phyloP scores from a whole-genome alignment of 352 stramenopile species.

The Globisporangium alternatum region DNA sequence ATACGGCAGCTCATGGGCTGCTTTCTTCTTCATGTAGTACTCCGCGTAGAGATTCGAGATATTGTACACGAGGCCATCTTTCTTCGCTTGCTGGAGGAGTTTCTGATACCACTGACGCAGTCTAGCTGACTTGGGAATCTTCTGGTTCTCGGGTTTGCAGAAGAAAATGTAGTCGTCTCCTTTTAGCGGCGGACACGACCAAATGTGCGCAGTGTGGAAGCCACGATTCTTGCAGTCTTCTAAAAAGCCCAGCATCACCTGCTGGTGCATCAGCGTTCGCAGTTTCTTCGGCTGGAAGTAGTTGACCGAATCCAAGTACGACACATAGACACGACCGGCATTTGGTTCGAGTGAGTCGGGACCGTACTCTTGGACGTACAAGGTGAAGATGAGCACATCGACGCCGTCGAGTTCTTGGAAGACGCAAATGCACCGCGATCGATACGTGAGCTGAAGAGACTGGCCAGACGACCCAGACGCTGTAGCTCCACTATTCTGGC shows the following conservation, averaged over 20 bases:
- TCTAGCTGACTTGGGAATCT: conserved; percentile 85
- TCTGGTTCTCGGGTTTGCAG: conserved; percentile 89
- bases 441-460: conserved; percentile 77
- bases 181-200: conserved; percentile 87
- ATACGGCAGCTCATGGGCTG: conserved; percentile 93
- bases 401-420: conserved; percentile 89
- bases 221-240: conserved; percentile 86
- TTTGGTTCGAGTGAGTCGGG: conserved; percentile 73
- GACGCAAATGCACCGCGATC: conserved; percentile 87
- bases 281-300: conserved; percentile 89
- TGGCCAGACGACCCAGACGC: conserved; percentile 17
- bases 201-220: conserved; percentile 88
- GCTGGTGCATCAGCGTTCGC: conserved; percentile 85
- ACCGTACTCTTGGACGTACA: conserved; percentile 89
- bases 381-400: conserved; percentile 86
- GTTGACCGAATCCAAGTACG: conserved; percentile 88
- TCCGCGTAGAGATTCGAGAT: conserved; percentile 86
- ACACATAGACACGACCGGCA: conserved; percentile 82
- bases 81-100: conserved; percentile 74
- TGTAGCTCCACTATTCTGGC: conserved; percentile 23
- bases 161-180: conserved; percentile 91
- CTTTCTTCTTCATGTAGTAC: conserved; percentile 88
- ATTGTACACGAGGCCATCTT: conserved; percentile 74
- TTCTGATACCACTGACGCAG: conserved; percentile 89
- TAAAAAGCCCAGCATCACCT: conserved; percentile 86